phyloP scores from a whole-genome alignment of 139 green algal species.

The Chlorella vulgaris region DNA sequence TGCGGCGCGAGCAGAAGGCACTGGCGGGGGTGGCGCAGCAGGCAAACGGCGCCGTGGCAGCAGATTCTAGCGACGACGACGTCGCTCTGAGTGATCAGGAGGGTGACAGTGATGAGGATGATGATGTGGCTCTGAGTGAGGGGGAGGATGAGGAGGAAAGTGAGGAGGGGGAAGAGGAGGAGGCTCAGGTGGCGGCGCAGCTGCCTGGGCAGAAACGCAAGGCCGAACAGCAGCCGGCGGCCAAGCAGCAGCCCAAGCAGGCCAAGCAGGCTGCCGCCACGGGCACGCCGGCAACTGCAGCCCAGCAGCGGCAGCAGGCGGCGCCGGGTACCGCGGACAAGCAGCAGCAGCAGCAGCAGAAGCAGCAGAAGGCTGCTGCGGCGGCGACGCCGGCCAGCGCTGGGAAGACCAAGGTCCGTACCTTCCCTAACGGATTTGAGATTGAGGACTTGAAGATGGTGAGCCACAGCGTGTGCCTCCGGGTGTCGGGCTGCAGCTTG shows the following conservation, averaged over 20 bases:
- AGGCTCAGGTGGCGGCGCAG: slow-evolving; percentile 14
- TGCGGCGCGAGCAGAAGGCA: not conserved
- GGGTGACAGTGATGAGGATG: slow-evolving; percentile 9
- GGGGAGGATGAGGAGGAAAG: slow-evolving; percentile 25
- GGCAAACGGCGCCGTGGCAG: not conserved
- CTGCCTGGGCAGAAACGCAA: slow-evolving; percentile 34
- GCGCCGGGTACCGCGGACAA: slow-evolving; percentile 11
- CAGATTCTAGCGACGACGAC: slow-evolving; percentile 32
- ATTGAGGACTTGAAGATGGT: slow-evolving; percentile 73
- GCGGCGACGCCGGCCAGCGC: not conserved
- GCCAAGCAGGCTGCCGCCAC: slow-evolving; percentile 7
- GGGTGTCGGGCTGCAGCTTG: too few relatives aligned
- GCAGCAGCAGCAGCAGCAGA: slow-evolving; percentile 5
- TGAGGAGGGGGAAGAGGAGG: slow-evolving; percentile 13
- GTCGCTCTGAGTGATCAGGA: slow-evolving; percentile 38
- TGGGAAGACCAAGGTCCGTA: slow-evolving; percentile 46
- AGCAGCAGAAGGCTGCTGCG: slow-evolving; percentile 27
- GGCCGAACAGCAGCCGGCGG: slow-evolving; percentile 36
- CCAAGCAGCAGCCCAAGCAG: slow-evolving; percentile 37
- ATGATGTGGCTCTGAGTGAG: not conserved
- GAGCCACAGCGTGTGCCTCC: not conserved
- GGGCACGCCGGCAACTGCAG: not conserved
- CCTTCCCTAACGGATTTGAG: slow-evolving; percentile 80
- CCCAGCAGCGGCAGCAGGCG: slow-evolving; percentile 13
- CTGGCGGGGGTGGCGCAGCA: not conserved